phyloP scores from a whole-genome alignment of 2,329 filamentous ascomycete species.

The Beauveria caledonica region DNA sequence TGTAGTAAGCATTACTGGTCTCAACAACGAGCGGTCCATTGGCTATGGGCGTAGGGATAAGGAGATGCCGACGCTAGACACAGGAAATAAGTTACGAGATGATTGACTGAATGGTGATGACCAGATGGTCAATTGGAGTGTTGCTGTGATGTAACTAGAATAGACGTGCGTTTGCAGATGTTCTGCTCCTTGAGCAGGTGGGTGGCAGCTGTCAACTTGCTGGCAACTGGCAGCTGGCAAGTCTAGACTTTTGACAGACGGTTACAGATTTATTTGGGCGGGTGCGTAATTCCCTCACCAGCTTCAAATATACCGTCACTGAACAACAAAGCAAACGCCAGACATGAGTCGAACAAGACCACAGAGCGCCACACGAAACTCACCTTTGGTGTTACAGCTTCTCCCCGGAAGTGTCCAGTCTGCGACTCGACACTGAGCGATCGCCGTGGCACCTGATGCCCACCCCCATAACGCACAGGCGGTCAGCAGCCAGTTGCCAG shows the following conservation, averaged over 20 bases:
- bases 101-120: not conserved
- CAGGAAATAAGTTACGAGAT: not conserved
- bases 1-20: conserved; percentile 11
- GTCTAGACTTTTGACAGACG: not conserved
- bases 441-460: conserved; percentile 8
- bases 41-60: not conserved
- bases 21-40: not conserved
- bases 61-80: not conserved
- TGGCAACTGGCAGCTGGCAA: not conserved
- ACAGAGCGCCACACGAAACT: conserved; percentile 6
- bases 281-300: conserved; percentile 7
- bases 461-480: conserved; percentile 9
- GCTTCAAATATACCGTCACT: not conserved
- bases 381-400: not conserved
- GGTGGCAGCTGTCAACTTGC: not conserved
- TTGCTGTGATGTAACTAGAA: not conserved
- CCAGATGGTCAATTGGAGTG: not conserved
- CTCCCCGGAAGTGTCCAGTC: conserved; percentile 2
- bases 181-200: not conserved
- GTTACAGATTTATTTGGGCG: conserved; percentile 4
- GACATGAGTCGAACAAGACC: conserved; percentile 7
- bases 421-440: not conserved
- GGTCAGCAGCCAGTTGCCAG: conserved; percentile 7
- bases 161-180: not conserved
- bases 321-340: not conserved